Evolutionary conservation across 208 protist species (phyloP).

Genomic region (Leishmania lainsoni): DNA sequence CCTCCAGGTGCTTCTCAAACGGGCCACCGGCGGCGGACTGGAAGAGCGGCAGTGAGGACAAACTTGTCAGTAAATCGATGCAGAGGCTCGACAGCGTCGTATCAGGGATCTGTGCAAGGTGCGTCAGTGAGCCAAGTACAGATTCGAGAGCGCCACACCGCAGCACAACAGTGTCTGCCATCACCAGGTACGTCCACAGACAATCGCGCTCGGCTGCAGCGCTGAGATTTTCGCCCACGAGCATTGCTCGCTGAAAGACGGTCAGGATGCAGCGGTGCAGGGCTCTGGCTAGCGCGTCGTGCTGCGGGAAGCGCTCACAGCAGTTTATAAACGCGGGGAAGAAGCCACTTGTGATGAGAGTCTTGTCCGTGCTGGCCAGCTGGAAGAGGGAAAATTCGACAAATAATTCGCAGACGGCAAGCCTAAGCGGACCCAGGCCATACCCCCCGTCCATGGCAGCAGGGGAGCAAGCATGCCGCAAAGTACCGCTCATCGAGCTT

Average conservation of each 20-base stretch:
- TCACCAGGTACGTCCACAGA: slow-evolving; percentile 39
- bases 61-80: slow-evolving; percentile 38
- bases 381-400: slow-evolving; percentile 54
- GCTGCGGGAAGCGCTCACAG: slow-evolving; percentile 47
- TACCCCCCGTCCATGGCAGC: background rate
- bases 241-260: slow-evolving; percentile 46
- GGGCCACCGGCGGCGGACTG: slow-evolving; percentile 22
- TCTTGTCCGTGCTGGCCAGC: slow-evolving; percentile 44
- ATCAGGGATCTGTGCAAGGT: slow-evolving; percentile 28
- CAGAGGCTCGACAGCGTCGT: slow-evolving; percentile 43
- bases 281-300: slow-evolving; percentile 41
- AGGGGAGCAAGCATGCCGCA: background rate
- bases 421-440: slow-evolving; percentile 30
- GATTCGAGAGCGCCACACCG: slow-evolving; percentile 5
- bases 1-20: slow-evolving; percentile 35
- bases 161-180: slow-evolving; percentile 21
- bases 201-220: slow-evolving; percentile 44
- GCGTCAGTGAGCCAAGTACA: slow-evolving; percentile 29
- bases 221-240: slow-evolving; percentile 31
- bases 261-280: slow-evolving; percentile 44
- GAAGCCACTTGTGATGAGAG: slow-evolving; percentile 44
- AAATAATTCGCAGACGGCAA: slow-evolving; percentile 62
- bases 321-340: slow-evolving; percentile 45
- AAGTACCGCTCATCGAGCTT: background rate
- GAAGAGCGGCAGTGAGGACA: slow-evolving; percentile 45